Conservation (phyloP, 2,329 filamentous ascomycete genomes). For the Emericellopsis atlantica region DNA sequence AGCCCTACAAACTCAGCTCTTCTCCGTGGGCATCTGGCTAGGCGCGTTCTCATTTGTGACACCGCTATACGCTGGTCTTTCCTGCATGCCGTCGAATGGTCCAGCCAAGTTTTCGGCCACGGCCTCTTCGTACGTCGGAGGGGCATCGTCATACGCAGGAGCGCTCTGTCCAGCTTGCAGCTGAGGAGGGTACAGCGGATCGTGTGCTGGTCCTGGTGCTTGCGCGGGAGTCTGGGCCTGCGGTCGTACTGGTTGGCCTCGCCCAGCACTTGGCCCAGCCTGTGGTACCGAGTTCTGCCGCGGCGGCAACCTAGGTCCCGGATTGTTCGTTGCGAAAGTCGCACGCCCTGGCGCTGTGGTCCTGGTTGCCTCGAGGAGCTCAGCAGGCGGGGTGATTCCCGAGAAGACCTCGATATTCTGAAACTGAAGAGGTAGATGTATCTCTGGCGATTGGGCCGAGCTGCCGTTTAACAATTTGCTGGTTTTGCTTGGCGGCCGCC, state of each 20-base stretch:
- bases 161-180: slow-evolving; percentile 28
- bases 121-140: slow-evolving; percentile 89
- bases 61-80: slow-evolving; percentile 56
- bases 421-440: slow-evolving; percentile 69
- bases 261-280: slow-evolving; percentile 8
- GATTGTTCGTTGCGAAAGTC: slow-evolving; percentile 11
- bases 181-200: slow-evolving; percentile 47
- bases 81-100: slow-evolving; percentile 48
- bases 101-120: slow-evolving; percentile 63
- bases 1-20: slow-evolving; percentile 9
- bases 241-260: neutral
- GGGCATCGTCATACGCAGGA: slow-evolving; percentile 57
- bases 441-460: slow-evolving; percentile 14
- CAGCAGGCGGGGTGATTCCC: slow-evolving; percentile 69
- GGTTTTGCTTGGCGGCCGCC: slow-evolving; percentile 30
- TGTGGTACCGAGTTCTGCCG: slow-evolving; percentile 11
- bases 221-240: neutral
- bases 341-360: slow-evolving; percentile 23
- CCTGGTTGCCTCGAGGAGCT: slow-evolving; percentile 52
- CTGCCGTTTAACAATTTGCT: slow-evolving; percentile 1
- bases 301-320: slow-evolving; percentile 22
- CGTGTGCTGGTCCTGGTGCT: slow-evolving; percentile 12
- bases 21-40: slow-evolving; percentile 31
- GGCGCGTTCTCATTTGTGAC: slow-evolving; percentile 49
- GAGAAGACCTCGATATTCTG: slow-evolving; percentile 68